phyloP scores from a whole-genome alignment of 2,329 filamentous ascomycete species.

The Pezicula radicicola region DNA sequence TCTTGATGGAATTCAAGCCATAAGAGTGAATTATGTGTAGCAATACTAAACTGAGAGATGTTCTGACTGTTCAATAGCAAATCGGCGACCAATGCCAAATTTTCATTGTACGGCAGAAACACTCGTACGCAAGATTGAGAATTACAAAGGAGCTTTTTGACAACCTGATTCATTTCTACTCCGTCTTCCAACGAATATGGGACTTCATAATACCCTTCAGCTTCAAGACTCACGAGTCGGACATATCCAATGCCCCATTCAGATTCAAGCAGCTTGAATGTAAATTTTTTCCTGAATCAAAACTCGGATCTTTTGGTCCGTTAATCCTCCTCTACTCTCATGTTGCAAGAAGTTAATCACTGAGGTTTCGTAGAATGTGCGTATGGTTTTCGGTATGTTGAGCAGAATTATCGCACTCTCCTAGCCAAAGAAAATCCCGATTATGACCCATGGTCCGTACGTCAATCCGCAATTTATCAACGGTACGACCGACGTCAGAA shows the following conservation, averaged over 20 bases:
- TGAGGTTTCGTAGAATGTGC: constrained; percentile 11
- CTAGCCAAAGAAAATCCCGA: constrained; percentile 1
- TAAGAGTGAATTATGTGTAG: no score
- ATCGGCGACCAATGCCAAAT: constrained; percentile 9
- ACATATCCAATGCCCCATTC: constrained; percentile 9
- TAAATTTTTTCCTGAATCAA: neutral
- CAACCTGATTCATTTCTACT: constrained; percentile 1
- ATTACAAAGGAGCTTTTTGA: constrained; percentile 9
- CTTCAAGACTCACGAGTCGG: constrained; percentile 12
- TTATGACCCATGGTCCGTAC: constrained; percentile 14
- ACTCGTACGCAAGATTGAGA: constrained; percentile 10
- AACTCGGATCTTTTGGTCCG: constrained; percentile 9
- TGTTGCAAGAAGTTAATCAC: neutral
- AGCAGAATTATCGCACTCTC: constrained; percentile 5
- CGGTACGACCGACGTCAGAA: constrained; percentile 5
- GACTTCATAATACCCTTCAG: constrained; percentile 14
- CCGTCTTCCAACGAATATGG: constrained; percentile 10
- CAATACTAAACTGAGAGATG: no score
- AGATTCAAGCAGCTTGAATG: constrained; percentile 5
- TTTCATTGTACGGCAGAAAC: constrained; percentile 9
- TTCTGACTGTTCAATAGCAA: neutral
- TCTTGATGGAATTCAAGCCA: no score
- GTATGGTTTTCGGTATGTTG: constrained; percentile 12
- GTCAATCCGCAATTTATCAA: constrained; percentile 13
- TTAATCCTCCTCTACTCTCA: neutral